Conservation (phyloP, 2,329 filamentous ascomycete species). For the Falciphora oryzae region DNA sequence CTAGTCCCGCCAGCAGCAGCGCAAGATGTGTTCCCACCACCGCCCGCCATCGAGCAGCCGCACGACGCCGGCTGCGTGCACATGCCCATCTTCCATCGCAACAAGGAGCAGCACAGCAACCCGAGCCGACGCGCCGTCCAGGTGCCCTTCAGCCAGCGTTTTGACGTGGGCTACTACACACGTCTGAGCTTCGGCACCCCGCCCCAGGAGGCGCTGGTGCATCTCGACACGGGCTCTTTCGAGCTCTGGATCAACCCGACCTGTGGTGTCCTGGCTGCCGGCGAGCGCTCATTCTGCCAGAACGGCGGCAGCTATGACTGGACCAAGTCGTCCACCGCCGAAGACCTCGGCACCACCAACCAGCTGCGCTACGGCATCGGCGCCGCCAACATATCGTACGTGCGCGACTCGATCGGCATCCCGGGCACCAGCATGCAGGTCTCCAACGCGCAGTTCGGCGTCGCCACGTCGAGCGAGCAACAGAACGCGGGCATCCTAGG, state of each 20-base stretch:
- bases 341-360: slow-evolving; percentile 28
- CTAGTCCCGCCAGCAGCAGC: background rate
- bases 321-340: slow-evolving; percentile 33
- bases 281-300: slow-evolving; percentile 32
- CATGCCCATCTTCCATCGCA: slow-evolving; percentile 37
- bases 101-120: slow-evolving; percentile 32
- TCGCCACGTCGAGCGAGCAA: slow-evolving; percentile 46
- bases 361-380: slow-evolving; percentile 47
- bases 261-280: slow-evolving; percentile 38
- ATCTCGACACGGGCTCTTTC: slow-evolving; percentile 55
- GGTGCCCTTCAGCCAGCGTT: slow-evolving; percentile 41
- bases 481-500: slow-evolving; percentile 61
- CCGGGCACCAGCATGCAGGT: slow-evolving; percentile 36
- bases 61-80: slow-evolving; percentile 29
- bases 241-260: slow-evolving; percentile 60
- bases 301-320: slow-evolving; percentile 39
- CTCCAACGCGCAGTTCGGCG: slow-evolving; percentile 56
- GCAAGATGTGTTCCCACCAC: slow-evolving; percentile 14
- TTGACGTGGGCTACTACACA: slow-evolving; percentile 49
- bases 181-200: slow-evolving; percentile 48
- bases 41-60: slow-evolving; percentile 14
- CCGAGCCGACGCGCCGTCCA: slow-evolving; percentile 33
- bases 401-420: slow-evolving; percentile 39
- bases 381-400: slow-evolving; percentile 44
- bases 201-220: slow-evolving; percentile 45